These are phyloP conservation scores for Coriolopsis trogii DNA, from an alignment of 1,284 basidiomycete genomes.

Conservation along the genomic window DNA sequence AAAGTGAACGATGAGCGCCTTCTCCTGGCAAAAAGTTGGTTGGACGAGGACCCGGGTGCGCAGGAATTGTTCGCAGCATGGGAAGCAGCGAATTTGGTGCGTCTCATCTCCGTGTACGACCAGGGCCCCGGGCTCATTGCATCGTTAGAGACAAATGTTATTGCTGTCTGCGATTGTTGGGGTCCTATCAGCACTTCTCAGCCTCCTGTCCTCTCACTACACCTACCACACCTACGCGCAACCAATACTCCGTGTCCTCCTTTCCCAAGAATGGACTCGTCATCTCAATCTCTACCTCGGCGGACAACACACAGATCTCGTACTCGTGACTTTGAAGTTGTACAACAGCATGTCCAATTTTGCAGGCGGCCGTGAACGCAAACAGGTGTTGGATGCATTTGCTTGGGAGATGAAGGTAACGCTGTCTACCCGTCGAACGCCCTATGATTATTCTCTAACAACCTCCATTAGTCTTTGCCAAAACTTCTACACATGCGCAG, in stretches of 20 bases:
- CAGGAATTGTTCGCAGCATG: conserved; percentile 65
- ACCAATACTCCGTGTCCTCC: conserved; percentile 59
- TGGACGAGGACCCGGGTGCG: conserved; percentile 56
- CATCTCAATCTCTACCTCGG: conserved; percentile 61
- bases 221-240: conserved; percentile 61
- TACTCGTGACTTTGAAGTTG: conserved; percentile 66
- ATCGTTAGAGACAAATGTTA: conserved; percentile 46
- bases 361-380: conserved; percentile 65
- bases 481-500: conserved; percentile 73
- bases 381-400: conserved; percentile 62
- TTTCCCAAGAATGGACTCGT: conserved; percentile 55
- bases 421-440: too few relatives aligned
- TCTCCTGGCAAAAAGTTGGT: conserved; percentile 59
- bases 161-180: conserved; percentile 50
- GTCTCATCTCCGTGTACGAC: conserved; percentile 16
- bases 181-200: conserved; percentile 57
- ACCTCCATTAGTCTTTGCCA: conserved; percentile 51
- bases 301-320: conserved; percentile 61
- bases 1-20: conserved; percentile 61
- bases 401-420: conserved; percentile 82
- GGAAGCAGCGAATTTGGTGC: conserved; percentile 54
- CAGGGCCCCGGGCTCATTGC: not conserved
- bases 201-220: conserved; percentile 65
- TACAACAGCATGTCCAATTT: conserved; percentile 62
- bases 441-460: conserved; percentile 7